These are phyloP conservation scores for Coelastrella sp. DNA, from an alignment of 139 green algal genomes.

Conservation along the genomic window DNA sequence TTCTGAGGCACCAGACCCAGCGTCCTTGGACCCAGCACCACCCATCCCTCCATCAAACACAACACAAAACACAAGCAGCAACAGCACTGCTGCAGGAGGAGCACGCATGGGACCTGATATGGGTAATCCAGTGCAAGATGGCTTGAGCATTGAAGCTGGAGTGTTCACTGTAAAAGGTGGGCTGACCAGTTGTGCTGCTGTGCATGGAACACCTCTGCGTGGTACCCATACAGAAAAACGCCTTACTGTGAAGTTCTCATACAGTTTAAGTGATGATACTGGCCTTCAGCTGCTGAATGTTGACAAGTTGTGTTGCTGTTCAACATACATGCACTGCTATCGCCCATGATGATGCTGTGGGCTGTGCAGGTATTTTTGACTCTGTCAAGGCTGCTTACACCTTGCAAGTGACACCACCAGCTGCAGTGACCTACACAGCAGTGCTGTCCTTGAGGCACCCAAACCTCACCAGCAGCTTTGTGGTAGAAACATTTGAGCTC, in stretches of 20 bases:
- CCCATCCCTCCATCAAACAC: neutral
- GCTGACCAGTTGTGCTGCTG: neutral
- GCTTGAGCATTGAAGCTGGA: neutral
- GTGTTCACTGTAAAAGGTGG: conserved; percentile 41
- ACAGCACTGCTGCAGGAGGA: neutral
- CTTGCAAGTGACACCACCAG: conserved; percentile 21
- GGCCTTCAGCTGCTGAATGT: no score
- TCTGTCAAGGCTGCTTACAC: conserved; percentile 28
- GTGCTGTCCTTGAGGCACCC: conserved; percentile 48
- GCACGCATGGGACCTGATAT: neutral
- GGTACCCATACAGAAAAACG: no score
- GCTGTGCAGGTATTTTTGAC: conserved; percentile 49
- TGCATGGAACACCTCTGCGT: no score
- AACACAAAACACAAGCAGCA: neutral
- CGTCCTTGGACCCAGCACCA: neutral
- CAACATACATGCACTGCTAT: no score
- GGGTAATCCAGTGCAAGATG: conserved; percentile 39
- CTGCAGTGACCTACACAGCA: conserved; percentile 42
- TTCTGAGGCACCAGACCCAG: neutral
- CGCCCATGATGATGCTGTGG: no score
- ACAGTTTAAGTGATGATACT: no score
- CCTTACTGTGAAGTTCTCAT: no score
- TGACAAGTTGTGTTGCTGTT: no score
- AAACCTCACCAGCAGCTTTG: conserved; percentile 9
- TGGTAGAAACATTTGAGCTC: conserved; percentile 34